A percentile compares a stretch with the other conserved stretches of the same genome.
Conservation (phyloP, 306 rosid genomes). For the Acacia crassicarpa region DNA sequence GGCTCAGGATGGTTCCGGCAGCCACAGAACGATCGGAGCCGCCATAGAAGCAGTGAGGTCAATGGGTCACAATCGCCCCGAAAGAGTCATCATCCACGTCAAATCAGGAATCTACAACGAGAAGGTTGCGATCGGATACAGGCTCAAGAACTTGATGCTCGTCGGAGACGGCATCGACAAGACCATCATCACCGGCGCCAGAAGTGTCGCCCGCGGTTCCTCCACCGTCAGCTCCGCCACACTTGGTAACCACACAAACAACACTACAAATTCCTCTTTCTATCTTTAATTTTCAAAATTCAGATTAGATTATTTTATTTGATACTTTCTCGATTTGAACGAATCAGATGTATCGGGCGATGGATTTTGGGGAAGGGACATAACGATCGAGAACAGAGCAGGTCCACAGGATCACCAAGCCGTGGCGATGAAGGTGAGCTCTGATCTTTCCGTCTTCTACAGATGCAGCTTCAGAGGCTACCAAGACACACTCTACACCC, state of each 20-base stretch:
- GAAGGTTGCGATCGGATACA: conserved; percentile 51
- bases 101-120: conserved; percentile 61
- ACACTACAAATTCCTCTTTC: neutral
- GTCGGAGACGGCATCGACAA: conserved; percentile 78
- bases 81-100: conserved; percentile 46
- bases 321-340: neutral
- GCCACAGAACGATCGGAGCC: conserved; percentile 45
- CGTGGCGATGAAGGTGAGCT: conserved; percentile 61
- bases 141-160: conserved; percentile 52
- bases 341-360: conserved; percentile 64
- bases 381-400: conserved; percentile 75
- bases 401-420: conserved; percentile 68
- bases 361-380: conserved; percentile 77
- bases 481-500: conserved; percentile 71
- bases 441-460: conserved; percentile 53
- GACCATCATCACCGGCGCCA: conserved; percentile 50
- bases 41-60: conserved; percentile 49
- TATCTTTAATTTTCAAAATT: neutral
- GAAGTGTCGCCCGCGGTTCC: conserved; percentile 42
- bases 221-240: conserved; percentile 62
- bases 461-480: conserved; percentile 58
- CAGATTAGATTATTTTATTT: neutral
- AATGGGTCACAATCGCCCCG: conserved; percentile 32
- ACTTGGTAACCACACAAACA: conserved; percentile 46
- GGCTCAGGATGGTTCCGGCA: conserved; percentile 67